phyloP scores from a whole-genome alignment of 768 basidiomycete genomes.

The Xerocomellus dryophilus region DNA sequence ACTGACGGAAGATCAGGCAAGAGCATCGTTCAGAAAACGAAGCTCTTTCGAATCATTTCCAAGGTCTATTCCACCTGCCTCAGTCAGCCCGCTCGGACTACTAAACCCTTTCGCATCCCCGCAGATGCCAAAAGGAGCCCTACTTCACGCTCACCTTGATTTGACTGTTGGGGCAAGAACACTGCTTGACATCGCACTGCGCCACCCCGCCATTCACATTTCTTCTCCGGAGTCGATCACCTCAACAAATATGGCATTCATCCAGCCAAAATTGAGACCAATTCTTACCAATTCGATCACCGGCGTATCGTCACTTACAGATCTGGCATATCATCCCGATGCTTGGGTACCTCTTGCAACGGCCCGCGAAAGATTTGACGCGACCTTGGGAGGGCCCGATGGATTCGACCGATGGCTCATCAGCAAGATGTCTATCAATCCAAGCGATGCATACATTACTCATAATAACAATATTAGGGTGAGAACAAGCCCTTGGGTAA shows the following conservation, averaged over 20 bases:
- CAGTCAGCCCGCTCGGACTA: not conserved
- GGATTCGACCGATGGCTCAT: slow-evolving; percentile 70
- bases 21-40: slow-evolving; percentile 56
- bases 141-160: slow-evolving; percentile 75
- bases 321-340: slow-evolving; percentile 40
- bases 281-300: slow-evolving; percentile 34
- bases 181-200: slow-evolving; percentile 52
- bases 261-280: slow-evolving; percentile 53
- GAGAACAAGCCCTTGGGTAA: not conserved
- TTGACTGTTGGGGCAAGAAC: slow-evolving; percentile 58
- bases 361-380: slow-evolving; percentile 53
- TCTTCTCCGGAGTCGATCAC: slow-evolving; percentile 42
- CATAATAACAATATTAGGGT: slow-evolving; percentile 71
- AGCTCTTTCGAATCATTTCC: slow-evolving; percentile 57
- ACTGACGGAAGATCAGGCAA: slow-evolving; percentile 37
- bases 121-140: slow-evolving; percentile 79
- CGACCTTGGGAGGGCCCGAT: slow-evolving; percentile 52
- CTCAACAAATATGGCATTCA: slow-evolving; percentile 37
- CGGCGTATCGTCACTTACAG: slow-evolving; percentile 30
- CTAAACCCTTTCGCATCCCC: not conserved
- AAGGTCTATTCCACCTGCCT: slow-evolving; percentile 39
- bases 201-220: slow-evolving; percentile 61
- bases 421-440: slow-evolving; percentile 60
- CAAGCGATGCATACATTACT: slow-evolving; percentile 67
- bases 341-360: slow-evolving; percentile 54